These are phyloP conservation scores for Leucocoprinus birnbaumii DNA, from an alignment of 768 basidiomycete species.

Conservation along the genomic window DNA sequence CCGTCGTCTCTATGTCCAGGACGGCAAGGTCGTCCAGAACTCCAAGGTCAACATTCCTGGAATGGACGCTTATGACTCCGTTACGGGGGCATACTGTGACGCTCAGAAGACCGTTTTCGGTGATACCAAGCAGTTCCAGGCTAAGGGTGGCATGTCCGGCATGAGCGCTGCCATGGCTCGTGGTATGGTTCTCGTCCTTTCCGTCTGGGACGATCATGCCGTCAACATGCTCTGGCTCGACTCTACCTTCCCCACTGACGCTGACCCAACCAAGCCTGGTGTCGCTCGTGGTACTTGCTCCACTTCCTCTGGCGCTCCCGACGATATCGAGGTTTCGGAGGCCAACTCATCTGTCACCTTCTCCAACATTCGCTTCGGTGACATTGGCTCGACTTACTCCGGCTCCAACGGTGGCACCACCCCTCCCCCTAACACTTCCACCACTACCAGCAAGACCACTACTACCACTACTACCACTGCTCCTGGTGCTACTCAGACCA, in stretches of 20 bases:
- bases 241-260: constrained; percentile 28
- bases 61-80: constrained; percentile 14
- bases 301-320: constrained; percentile 15
- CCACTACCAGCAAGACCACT: not conserved
- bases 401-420: too few relatives aligned
- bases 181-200: constrained; percentile 41
- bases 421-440: not conserved
- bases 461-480: not conserved
- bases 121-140: constrained; percentile 17
- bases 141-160: constrained; percentile 16
- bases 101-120: constrained; percentile 16
- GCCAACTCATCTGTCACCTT: constrained; percentile 18
- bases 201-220: constrained; percentile 24
- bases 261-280: constrained; percentile 17
- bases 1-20: constrained; percentile 19
- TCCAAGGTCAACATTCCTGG: constrained; percentile 15
- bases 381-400: constrained; percentile 14
- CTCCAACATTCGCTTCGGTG: constrained; percentile 21
- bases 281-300: constrained; percentile 20
- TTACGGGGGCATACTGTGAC: constrained; percentile 16
- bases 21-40: constrained; percentile 19
- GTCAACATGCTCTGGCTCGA: constrained; percentile 43
- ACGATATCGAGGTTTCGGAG: constrained; percentile 11
- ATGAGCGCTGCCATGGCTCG: constrained; percentile 15
- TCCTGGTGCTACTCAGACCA: not conserved